A percentile compares a stretch with the other conserved stretches of the same genome.
These are phyloP conservation scores for Backusella parvicylindrica DNA, from an alignment of 192 early-diverging fungal species.

Conservation along the genomic window DNA sequence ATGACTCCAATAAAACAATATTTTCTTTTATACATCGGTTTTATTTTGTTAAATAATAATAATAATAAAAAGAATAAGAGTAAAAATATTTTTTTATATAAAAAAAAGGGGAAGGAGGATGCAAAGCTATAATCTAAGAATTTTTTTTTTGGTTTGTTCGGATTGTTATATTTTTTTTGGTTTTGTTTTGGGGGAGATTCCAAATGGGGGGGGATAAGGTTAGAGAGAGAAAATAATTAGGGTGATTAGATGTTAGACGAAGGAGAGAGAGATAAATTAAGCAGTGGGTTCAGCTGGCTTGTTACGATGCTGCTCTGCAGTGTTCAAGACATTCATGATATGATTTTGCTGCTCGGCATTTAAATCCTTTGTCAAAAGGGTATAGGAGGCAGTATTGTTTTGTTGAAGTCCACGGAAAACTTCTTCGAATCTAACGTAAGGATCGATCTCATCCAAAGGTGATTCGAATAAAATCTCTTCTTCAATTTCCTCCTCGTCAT, in stretches of 20 bases:
- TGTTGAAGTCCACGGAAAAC: slow-evolving; percentile 59
- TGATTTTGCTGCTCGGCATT: slow-evolving; percentile 45
- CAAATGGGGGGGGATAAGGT: background rate
- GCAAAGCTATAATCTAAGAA: background rate
- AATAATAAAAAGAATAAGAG: background rate
- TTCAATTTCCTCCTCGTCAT: slow-evolving; percentile 55
- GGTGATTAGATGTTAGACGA: background rate
- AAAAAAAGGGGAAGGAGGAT: background rate
- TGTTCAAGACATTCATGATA: slow-evolving; percentile 44
- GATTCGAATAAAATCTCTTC: slow-evolving; percentile 79
- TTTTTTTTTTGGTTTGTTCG: background rate
- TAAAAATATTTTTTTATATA: background rate
- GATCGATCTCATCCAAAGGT: slow-evolving; percentile 73
- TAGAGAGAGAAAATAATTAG: background rate
- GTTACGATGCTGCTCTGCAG: slow-evolving; percentile 36
- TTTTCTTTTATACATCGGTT: background rate
- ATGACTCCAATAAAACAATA: background rate
- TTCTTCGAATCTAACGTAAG: slow-evolving; percentile 69
- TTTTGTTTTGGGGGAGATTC: background rate
- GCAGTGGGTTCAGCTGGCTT: slow-evolving; percentile 6
- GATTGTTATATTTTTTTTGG: background rate
- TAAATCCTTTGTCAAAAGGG: slow-evolving; percentile 52
- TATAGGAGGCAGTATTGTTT: slow-evolving; percentile 51
- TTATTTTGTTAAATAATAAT: slow-evolving; percentile 1
- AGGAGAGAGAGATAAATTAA: background rate